phyloP scores from a whole-genome alignment of 73 alveolate genomes.

The Blepharisma stoltei region DNA sequence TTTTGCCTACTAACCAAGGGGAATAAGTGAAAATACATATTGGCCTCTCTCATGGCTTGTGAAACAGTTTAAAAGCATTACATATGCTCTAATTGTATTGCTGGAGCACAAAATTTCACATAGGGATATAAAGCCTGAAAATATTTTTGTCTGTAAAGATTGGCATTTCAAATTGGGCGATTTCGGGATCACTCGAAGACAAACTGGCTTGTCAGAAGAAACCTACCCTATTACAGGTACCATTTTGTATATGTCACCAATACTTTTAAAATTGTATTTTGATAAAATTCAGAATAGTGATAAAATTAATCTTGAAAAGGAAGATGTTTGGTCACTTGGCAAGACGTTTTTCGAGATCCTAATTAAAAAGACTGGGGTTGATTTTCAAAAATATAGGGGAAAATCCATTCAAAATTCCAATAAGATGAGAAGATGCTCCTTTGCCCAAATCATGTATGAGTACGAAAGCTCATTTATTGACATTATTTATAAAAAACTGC shows the following conservation, averaged over 20 bases:
- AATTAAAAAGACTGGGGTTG: no score
- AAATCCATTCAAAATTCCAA: no score
- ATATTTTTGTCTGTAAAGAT: not conserved
- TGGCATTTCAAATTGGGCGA: not conserved
- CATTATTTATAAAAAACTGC: no score
- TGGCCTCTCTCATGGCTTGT: not conserved
- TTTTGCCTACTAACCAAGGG: no score
- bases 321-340: not conserved
- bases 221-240: not conserved
- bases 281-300: not conserved
- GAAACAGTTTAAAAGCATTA: not conserved
- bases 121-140: conserved; percentile 8
- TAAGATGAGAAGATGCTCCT: no score
- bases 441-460: no score
- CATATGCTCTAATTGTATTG: not conserved
- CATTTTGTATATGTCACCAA: not conserved
- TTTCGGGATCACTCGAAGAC: not conserved
- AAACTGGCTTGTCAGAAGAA: not conserved
- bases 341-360: not conserved
- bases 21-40: not conserved
- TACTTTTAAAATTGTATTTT: not conserved
- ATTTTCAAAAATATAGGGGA: no score
- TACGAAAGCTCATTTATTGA: no score
- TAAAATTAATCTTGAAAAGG: not conserved
- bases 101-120: not conserved